phyloP scores from a whole-genome alignment of 495 filamentous ascomycete species.

The Talaromyces borbonicus region DNA sequence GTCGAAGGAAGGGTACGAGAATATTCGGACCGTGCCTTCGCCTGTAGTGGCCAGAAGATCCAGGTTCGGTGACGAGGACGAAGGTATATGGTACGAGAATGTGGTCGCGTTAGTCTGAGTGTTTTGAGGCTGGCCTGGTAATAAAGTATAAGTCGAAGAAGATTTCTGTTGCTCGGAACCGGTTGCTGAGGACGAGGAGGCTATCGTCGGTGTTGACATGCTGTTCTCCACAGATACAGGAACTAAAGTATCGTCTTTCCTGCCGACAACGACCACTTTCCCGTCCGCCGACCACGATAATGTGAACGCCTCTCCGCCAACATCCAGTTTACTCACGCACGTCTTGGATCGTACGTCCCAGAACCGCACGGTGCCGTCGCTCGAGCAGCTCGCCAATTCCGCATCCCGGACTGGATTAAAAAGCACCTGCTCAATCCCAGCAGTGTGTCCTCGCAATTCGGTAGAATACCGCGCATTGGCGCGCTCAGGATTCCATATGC shows the following conservation, averaged over 20 bases:
- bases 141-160: conserved; percentile 29
- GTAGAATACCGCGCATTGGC: conserved; percentile 71
- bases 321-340: conserved; percentile 68
- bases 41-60: conserved; percentile 70
- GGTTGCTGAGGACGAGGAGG: background rate
- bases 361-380: conserved; percentile 76
- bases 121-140: conserved; percentile 57
- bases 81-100: conserved; percentile 58
- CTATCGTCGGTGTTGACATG: conserved; percentile 27
- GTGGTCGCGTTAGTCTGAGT: conserved; percentile 72
- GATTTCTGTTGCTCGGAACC: background rate
- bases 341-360: conserved; percentile 87
- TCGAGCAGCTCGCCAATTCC: conserved; percentile 76
- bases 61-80: conserved; percentile 26
- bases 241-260: conserved; percentile 67
- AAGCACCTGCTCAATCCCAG: conserved; percentile 71
- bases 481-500: conserved; percentile 89
- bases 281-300: conserved; percentile 88
- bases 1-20: conserved; percentile 51
- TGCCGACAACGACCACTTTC: conserved; percentile 68
- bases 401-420: conserved; percentile 87
- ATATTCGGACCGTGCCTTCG: conserved; percentile 71
- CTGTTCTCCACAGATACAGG: conserved; percentile 48
- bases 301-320: conserved; percentile 73
- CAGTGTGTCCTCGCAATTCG: conserved; percentile 72